Evolutionary conservation across 2,329 filamentous ascomycete genomes (phyloP).

Genomic region (Verticillium nonalfalfae): DNA sequence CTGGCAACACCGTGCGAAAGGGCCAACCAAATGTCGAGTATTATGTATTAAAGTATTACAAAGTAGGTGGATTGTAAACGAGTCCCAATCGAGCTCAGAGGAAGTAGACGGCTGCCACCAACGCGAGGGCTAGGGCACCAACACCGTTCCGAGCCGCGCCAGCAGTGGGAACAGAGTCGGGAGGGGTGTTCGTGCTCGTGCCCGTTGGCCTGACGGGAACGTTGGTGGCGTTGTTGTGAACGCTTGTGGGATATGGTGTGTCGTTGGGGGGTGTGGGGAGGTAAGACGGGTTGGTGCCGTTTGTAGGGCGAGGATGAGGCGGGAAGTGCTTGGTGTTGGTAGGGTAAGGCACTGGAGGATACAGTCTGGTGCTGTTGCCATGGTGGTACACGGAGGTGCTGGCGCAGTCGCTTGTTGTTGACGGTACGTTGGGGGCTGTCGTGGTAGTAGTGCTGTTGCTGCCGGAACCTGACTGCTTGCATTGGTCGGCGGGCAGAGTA

Average conservation of each 20-base stretch:
- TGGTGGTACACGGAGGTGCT: neutral
- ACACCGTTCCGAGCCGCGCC: constrained; percentile 22
- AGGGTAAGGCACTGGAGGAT: neutral
- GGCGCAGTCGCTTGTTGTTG: neutral
- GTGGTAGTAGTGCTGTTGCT: constrained; percentile 9
- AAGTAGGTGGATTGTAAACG: neutral
- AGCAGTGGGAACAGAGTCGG: constrained; percentile 15
- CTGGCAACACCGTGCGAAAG: neutral
- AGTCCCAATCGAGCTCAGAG: constrained; percentile 22
- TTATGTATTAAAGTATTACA: neutral
- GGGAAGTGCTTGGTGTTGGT: constrained; percentile 10
- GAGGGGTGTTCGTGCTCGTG: constrained; percentile 5
- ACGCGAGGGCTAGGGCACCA: constrained; percentile 27
- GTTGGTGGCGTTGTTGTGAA: neutral
- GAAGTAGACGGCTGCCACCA: constrained; percentile 31
- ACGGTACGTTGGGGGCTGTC: constrained; percentile 1
- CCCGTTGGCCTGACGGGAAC: neutral
- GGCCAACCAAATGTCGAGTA: neutral
- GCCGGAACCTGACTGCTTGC: constrained; percentile 19
- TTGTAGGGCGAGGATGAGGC: constrained; percentile 1
- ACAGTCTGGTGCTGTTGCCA: neutral
- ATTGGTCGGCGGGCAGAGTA: constrained; percentile 27
- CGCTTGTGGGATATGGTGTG: neutral
- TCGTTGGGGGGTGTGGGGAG: neutral
- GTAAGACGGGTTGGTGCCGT: neutral